Conservation (phyloP, 768 basidiomycete genomes). For the Leccinum pellstonianum region DNA sequence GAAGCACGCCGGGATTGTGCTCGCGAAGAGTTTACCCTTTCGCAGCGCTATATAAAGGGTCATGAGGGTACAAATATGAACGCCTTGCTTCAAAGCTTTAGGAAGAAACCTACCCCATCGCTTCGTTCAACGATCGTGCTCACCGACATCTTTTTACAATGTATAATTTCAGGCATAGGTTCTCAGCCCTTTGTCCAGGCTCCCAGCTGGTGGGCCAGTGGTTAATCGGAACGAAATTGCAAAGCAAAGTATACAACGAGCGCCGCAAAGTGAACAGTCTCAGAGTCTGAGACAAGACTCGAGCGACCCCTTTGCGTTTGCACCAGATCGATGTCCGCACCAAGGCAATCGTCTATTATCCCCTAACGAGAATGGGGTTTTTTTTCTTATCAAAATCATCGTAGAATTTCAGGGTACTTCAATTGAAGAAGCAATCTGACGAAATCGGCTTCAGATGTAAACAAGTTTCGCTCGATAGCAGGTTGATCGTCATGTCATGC, state of each 20-base stretch:
- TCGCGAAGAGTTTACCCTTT: slow-evolving; percentile 27
- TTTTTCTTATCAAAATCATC: slow-evolving; percentile 49
- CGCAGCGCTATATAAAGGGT: slow-evolving; percentile 60
- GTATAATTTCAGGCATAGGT: slow-evolving; percentile 73
- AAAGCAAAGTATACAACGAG: slow-evolving; percentile 46
- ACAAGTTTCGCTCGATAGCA: slow-evolving; percentile 2
- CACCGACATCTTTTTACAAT: slow-evolving; percentile 89
- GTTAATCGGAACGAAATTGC: background rate
- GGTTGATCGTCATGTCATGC: background rate
- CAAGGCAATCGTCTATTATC: slow-evolving; percentile 73
- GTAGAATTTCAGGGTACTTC: too few relatives aligned
- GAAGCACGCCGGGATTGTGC: background rate
- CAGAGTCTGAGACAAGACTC: slow-evolving; percentile 82
- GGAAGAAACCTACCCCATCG: slow-evolving; percentile 68
- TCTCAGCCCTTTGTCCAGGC: too few relatives aligned
- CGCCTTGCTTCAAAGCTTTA: slow-evolving; percentile 70
- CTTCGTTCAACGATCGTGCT: slow-evolving; percentile 71
- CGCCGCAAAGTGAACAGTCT: slow-evolving; percentile 65
- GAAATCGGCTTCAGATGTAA: slow-evolving; percentile 70
- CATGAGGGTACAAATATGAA: slow-evolving; percentile 72
- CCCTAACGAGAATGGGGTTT: slow-evolving; percentile 38
- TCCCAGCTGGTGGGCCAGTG: too few relatives aligned
- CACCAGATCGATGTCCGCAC: slow-evolving; percentile 60
- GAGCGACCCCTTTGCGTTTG: slow-evolving; percentile 85
- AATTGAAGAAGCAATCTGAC: slow-evolving; percentile 67